Base-by-base conservation (phyloP, 371 early-diverging fungal genomes). In the Actinomortierella ambigua region DNA sequence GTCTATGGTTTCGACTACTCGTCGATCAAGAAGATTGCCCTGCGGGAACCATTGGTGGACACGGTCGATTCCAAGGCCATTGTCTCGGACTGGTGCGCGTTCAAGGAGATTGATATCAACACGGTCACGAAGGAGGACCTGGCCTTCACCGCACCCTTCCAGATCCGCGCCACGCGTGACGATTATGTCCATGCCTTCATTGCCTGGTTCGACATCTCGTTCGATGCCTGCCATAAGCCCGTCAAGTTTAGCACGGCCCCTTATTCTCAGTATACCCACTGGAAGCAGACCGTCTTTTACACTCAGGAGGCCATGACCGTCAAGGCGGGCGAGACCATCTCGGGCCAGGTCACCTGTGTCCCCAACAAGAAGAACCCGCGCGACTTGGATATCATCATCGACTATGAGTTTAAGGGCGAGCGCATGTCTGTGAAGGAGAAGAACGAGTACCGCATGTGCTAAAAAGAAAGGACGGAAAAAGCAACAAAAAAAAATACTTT, bases 241-340 rank as follows among this genome's bases (percentile, higher is more conserved):
- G 86, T 97, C 58, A 73, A 78, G 60, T 96, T 99, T 78, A 93
- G 93, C 59, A 99, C 99, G 9, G 90, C 71, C 3, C 96, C 98
- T 6, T 82, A 85, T 55, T 83, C 90, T 47, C 88, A 90, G 79
- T 92, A 93, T 71, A 99, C 99, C 42, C 99, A 99, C 79, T 99
- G 99, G 99, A 98, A 97, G 84, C 98, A 98, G 79, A 96, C 98
- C 22, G 89, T 96, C 27, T 97, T 98, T 66, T 95, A 95, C 78
- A 88, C 89, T 6, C 79, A 78, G 26, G 89, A 92, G 24, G 79
- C 87, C n/a, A 70, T 93, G 70, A 84, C 86, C 18, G 78, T 89
- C 68, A 83, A 85, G 75, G 71, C 83, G 61, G 96, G 93, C 42
- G 98, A 98, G 63, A 79, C 65, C 53, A 90, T 99, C 75, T 79